phyloP scores from a whole-genome alignment of 306 rosid genomes.

The Sindora glabra region DNA sequence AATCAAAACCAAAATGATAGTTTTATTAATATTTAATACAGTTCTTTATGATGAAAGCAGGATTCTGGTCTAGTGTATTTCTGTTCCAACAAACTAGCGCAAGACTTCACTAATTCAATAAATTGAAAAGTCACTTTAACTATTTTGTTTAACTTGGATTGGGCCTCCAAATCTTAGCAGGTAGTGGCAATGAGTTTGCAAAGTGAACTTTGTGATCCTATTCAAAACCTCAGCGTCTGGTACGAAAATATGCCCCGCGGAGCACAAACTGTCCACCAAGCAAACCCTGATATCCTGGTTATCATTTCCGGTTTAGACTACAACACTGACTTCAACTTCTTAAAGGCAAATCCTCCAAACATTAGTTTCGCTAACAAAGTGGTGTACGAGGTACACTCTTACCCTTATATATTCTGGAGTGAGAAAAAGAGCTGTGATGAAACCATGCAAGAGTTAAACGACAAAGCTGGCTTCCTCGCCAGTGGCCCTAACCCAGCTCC shows the following conservation, averaged over 20 bases:
- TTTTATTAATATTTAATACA: too few species aligned
- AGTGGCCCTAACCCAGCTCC: not conserved
- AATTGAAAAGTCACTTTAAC: too few species aligned
- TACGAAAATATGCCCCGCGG: not conserved
- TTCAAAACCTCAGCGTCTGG: constrained; percentile 6
- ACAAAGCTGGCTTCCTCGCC: constrained; percentile 9
- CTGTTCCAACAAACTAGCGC: too few species aligned
- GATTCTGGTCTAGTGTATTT: too few species aligned
- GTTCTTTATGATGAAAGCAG: too few species aligned
- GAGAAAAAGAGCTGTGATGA: not conserved
- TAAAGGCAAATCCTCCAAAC: not conserved
- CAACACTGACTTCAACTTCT: constrained; percentile 11
- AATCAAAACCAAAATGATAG: too few species aligned
- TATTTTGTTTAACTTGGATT: not conserved
- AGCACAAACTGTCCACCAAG: constrained; percentile 3
- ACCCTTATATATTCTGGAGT: constrained; percentile 6
- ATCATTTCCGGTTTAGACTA: constrained; percentile 13
- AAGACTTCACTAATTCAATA: too few species aligned
- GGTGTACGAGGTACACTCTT: constrained; percentile 21
- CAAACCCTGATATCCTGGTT: constrained; percentile 3
- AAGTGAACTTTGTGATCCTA: constrained; percentile 20
- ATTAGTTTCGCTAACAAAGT: constrained; percentile 7
- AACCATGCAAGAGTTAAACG: not conserved
- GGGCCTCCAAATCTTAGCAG: not conserved
- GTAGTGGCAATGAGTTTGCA: constrained; percentile 26